A percentile compares a stretch with the other conserved stretches of the same genome.
Conservation (phyloP, 768 basidiomycete genomes). For the Amanita subjunquillea region DNA sequence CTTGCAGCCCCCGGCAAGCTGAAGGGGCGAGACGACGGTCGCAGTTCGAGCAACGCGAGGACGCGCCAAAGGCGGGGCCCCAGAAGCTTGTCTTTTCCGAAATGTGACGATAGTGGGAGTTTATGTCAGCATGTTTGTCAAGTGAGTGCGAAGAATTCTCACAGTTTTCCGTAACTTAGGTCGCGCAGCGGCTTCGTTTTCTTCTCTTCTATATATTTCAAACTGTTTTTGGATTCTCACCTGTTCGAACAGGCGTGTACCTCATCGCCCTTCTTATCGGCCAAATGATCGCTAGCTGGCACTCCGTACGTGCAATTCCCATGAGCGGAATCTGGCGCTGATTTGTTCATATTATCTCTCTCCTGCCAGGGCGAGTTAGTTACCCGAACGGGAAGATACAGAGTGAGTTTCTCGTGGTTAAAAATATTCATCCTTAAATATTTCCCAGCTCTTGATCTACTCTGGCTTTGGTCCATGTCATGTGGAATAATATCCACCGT, state of each 20-base stretch:
- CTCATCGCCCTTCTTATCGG: conserved; percentile 62
- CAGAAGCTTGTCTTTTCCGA: too few relatives aligned
- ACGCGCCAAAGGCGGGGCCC: too few relatives aligned
- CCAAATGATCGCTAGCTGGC: conserved; percentile 49
- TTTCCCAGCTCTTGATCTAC: not conserved
- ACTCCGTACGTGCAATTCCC: conserved; percentile 25
- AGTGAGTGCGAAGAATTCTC: too few relatives aligned
- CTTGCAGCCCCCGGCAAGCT: too few relatives aligned
- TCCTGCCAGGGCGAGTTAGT: conserved; percentile 44
- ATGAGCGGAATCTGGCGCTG: not conserved
- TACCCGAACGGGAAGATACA: conserved; percentile 57
- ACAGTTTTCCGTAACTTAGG: too few relatives aligned
- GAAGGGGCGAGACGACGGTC: too few relatives aligned
- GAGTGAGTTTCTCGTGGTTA: conserved; percentile 20
- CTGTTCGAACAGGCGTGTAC: conserved; percentile 48
- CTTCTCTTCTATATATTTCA: conserved; percentile 61
- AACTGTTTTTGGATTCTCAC: conserved; percentile 52
- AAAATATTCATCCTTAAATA: not conserved
- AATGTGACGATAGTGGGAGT: too few relatives aligned
- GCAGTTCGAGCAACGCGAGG: too few relatives aligned
- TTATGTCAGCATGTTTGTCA: too few relatives aligned
- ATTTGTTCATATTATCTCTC: not conserved
- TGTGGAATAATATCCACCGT: not conserved
- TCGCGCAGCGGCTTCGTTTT: conserved; percentile 43
- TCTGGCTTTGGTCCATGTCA: not conserved